Base-by-base conservation (phyloP, 2,329 filamentous ascomycete species). In the Monosporascus sp. region DNA sequence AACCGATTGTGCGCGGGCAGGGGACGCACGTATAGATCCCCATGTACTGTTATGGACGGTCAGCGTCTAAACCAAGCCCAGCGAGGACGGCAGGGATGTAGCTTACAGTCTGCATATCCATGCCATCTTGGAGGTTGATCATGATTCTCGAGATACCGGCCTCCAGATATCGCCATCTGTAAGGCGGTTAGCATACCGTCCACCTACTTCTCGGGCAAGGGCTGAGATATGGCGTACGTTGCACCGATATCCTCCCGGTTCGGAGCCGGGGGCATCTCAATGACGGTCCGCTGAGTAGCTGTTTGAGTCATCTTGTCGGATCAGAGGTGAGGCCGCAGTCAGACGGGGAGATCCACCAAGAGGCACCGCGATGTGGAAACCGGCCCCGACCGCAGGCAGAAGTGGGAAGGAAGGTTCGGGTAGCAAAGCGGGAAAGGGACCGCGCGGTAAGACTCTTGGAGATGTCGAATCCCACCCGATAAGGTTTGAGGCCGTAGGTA, bases 141-240 rank as follows among this genome's bases (percentile, higher is more conserved):
- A 99, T 97, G 67, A 99, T 95, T 69, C 87, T 89, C 60, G 91
- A 85, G 62, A 99, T 91, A 59, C 93, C 92, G 57, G 80, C 80
- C 71, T 97, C 87, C 50, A 99, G 80, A 71, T 96, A 97, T 54
- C 80, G 78, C 94, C 94, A 99, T 75, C 90, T 95, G 63, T 20
- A 15, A 46, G 28, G 9, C 28, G 26, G 51, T 58, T 51, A 60
- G 63, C 63, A 35, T 54, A 59, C 55, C 60, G 43, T 46, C 24
- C 62, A 37, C 54, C 31, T 35, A 35, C 14, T 35, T 35, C 11
- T 35, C 31, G 31, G 31, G 43, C 41, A 26, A 22, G 22, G 22
- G 28, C 31, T 37, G 37, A 48, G 51, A 6, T 38, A 48, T 26
- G 26, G 55, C 68, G 62, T 68, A 78, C 75, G 77, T 80, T 53